Conservation (phyloP, 768 basidiomycete species). For the Auriculariales sp. region DNA sequence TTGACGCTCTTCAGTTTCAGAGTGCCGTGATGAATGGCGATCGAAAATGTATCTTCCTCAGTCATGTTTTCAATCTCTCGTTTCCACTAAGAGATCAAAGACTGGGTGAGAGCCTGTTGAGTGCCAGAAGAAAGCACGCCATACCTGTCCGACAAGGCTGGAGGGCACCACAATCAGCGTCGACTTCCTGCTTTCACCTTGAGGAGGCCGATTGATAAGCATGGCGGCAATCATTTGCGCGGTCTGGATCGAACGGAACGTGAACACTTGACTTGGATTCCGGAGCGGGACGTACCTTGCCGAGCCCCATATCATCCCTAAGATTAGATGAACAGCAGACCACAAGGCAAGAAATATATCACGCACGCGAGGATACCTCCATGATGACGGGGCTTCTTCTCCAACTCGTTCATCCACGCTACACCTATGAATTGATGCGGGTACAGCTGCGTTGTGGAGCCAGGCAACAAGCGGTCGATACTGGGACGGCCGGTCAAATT, state of each 20-base stretch:
- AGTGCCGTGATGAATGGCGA: constrained; percentile 59
- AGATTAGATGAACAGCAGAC: background rate
- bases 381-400: constrained; percentile 27
- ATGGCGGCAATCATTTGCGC: constrained; percentile 74
- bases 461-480: constrained; percentile 43
- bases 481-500: constrained; percentile 13
- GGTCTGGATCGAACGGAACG: constrained; percentile 28
- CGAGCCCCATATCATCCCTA: constrained; percentile 61
- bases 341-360: background rate
- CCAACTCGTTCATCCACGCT: constrained; percentile 63
- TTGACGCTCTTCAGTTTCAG: constrained; percentile 45
- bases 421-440: constrained; percentile 70
- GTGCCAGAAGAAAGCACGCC: constrained; percentile 3
- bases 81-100: constrained; percentile 36
- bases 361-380: constrained; percentile 53
- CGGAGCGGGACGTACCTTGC: constrained; percentile 12
- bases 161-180: constrained; percentile 68
- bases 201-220: constrained; percentile 43
- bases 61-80: constrained; percentile 59
- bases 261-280: constrained; percentile 2
- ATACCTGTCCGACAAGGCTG: constrained; percentile 60
- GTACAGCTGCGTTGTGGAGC: constrained; percentile 53
- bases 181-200: constrained; percentile 21
- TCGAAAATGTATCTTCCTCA: constrained; percentile 36
- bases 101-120: background rate